phyloP scores from a whole-genome alignment of 352 stramenopile genomes.

The Phytophthora sansomeana region DNA sequence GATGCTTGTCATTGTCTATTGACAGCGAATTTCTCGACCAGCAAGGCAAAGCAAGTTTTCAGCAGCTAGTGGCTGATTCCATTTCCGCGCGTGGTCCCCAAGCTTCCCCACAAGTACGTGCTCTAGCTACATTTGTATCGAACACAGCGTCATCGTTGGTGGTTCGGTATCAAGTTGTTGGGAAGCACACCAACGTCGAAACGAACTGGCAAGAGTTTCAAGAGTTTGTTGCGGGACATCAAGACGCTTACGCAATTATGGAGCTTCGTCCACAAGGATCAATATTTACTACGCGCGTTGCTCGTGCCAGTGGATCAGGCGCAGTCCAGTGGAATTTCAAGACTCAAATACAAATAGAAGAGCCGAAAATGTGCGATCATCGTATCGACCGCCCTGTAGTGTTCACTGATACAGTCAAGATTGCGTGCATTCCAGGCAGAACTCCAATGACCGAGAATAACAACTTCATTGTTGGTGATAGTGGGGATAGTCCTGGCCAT shows the following conservation, averaged over 20 bases:
- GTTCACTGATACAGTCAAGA: slow-evolving; percentile 80
- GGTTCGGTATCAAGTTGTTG: slow-evolving; percentile 74
- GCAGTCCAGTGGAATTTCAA: slow-evolving; percentile 73
- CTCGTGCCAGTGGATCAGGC: slow-evolving; percentile 54
- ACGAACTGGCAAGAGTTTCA: slow-evolving; percentile 73
- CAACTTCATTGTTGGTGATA: slow-evolving; percentile 51
- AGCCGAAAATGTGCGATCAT: slow-evolving; percentile 55
- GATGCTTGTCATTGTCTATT: slow-evolving; percentile 66
- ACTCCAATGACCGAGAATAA: slow-evolving; percentile 47
- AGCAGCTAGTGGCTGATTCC: slow-evolving; percentile 61
- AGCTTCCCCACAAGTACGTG: slow-evolving; percentile 32
- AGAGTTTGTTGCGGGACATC: slow-evolving; percentile 57
- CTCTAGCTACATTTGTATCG: slow-evolving; percentile 58
- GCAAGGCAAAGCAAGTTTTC: slow-evolving; percentile 52
- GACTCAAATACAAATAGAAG: slow-evolving; percentile 52
- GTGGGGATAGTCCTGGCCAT: slow-evolving; percentile 39
- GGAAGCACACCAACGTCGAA: slow-evolving; percentile 49
- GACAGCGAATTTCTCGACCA: slow-evolving; percentile 63
- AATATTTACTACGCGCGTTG: slow-evolving; percentile 57
- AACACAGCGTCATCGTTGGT: slow-evolving; percentile 61
- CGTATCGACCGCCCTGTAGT: slow-evolving; percentile 75
- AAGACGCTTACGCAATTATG: slow-evolving; percentile 72
- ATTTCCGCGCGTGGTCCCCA: slow-evolving; percentile 35
- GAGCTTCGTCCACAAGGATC: slow-evolving; percentile 76
- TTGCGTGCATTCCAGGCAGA: slow-evolving; percentile 53